Conservation (phyloP, 2,329 filamentous ascomycete genomes). For the Cordyceps sp. region DNA sequence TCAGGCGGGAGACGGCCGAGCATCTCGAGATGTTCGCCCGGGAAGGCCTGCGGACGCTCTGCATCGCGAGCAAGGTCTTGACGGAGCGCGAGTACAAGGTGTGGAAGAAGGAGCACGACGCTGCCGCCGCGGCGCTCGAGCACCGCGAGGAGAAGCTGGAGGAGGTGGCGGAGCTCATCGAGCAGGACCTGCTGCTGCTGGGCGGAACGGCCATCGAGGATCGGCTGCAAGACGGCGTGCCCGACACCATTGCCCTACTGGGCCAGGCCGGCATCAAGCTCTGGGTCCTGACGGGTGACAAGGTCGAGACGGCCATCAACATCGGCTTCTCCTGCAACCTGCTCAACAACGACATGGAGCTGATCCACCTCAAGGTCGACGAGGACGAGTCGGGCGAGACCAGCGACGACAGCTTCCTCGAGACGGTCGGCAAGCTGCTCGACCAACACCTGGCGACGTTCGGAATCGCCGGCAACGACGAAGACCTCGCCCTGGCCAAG, state of each 20-base stretch:
- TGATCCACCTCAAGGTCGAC: slow-evolving; percentile 75
- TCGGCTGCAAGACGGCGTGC: slow-evolving; percentile 88
- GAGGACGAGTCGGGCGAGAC: slow-evolving; percentile 46
- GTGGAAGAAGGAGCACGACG: slow-evolving; percentile 79
- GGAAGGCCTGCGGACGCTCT: slow-evolving; percentile 87
- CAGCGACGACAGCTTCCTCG: slow-evolving; percentile 30
- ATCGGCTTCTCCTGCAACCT: slow-evolving; percentile 98
- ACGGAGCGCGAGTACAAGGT: slow-evolving; percentile 65
- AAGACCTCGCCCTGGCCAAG: slow-evolving; percentile 64
- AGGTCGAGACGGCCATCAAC: slow-evolving; percentile 98
- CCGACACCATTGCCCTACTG: slow-evolving; percentile 83
- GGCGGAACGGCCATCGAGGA: slow-evolving; percentile 97
- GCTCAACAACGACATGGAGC: slow-evolving; percentile 92
- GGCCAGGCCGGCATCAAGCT: slow-evolving; percentile 93
- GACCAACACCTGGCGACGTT: slow-evolving; percentile 60
- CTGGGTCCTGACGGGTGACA: slow-evolving; percentile 96
- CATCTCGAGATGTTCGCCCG: slow-evolving; percentile 94
- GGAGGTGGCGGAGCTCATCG: slow-evolving; percentile 74
- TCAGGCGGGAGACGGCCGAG: slow-evolving; percentile 71
- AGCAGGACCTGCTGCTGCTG: slow-evolving; percentile 72
- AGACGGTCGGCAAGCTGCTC: slow-evolving; percentile 50
- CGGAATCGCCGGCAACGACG: slow-evolving; percentile 65
- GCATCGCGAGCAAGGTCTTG: slow-evolving; percentile 66
- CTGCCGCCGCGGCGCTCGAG: slow-evolving; percentile 67
- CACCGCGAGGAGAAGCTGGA: slow-evolving; percentile 90